Conservation (phyloP, 331 rosid species). For the Dryas integrifolia region DNA sequence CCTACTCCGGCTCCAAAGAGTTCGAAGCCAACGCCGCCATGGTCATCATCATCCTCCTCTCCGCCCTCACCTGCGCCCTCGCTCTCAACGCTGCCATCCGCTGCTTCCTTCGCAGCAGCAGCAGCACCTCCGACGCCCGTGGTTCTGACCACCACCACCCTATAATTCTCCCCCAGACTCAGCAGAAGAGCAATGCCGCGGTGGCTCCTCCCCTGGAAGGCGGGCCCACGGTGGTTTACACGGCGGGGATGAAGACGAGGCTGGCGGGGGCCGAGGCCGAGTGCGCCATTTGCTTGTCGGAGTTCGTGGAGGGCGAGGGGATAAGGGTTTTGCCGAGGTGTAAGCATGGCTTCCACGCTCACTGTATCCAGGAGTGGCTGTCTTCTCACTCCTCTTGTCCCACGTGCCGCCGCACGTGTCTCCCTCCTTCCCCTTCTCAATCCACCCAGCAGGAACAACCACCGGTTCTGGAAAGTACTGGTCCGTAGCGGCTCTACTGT, state of each 20-base stretch:
- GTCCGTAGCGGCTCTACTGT: neutral
- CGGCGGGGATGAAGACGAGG: conserved; percentile 32
- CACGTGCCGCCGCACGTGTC: conserved; percentile 49
- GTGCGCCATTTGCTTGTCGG: conserved; percentile 56
- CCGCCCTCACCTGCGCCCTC: conserved; percentile 44
- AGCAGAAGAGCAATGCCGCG: conserved; percentile 24
- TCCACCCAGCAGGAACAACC: neutral
- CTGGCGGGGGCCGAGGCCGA: conserved; percentile 48
- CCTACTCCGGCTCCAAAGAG: conserved; percentile 30
- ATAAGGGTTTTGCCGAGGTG: conserved; percentile 42
- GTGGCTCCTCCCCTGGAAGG: conserved; percentile 19
- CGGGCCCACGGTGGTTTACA: conserved; percentile 34
- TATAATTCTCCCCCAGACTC: neutral
- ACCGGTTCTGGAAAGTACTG: conserved; percentile 1
- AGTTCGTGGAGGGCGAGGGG: conserved; percentile 49
- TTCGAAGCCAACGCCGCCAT: conserved; percentile 47
- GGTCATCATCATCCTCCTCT: conserved; percentile 43
- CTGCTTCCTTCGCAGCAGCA: conserved; percentile 39
- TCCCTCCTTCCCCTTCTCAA: conserved; percentile 21
- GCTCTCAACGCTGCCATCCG: conserved; percentile 48
- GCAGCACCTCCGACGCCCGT: neutral
- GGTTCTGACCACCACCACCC: neutral
- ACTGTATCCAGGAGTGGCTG: conserved; percentile 44
- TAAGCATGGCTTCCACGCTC: conserved; percentile 47
- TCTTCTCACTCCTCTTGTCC: conserved; percentile 51